Percentiles rank a stretch among this genome's conserved stretches.
phyloP scores from a whole-genome alignment of 352 stramenopile species.

The Phytophthora pistaciae region DNA sequence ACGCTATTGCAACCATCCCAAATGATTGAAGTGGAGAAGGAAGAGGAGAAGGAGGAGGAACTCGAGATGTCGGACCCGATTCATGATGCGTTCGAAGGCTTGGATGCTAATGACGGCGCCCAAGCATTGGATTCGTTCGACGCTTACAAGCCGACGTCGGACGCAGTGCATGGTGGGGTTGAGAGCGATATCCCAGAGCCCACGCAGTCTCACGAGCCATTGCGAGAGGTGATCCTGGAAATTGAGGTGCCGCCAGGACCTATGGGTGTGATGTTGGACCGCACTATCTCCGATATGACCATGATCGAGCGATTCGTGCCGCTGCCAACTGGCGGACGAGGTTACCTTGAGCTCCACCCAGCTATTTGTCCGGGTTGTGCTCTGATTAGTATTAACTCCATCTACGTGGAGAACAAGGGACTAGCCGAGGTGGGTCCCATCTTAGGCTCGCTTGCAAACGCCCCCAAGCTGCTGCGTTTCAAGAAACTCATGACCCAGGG shows the following conservation, averaged over 20 bases:
- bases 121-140: slow-evolving; percentile 50
- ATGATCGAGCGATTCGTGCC: slow-evolving; percentile 83
- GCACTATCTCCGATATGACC: slow-evolving; percentile 80
- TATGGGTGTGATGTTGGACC: slow-evolving; percentile 87
- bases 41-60: slow-evolving; percentile 42
- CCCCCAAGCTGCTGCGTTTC: slow-evolving; percentile 80
- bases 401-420: slow-evolving; percentile 76
- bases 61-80: slow-evolving; percentile 61
- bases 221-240: slow-evolving; percentile 85
- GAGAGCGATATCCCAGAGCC: slow-evolving; percentile 22
- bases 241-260: slow-evolving; percentile 81
- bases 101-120: slow-evolving; percentile 53
- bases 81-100: slow-evolving; percentile 85
- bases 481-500: slow-evolving; percentile 87
- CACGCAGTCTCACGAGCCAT: slow-evolving; percentile 47
- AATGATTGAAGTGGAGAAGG: slow-evolving; percentile 31
- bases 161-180: slow-evolving; percentile 16
- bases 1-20: slow-evolving; percentile 39
- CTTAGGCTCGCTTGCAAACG: slow-evolving; percentile 59
- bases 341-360: slow-evolving; percentile 84
- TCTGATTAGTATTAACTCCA: slow-evolving; percentile 82
- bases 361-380: slow-evolving; percentile 82
- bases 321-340: slow-evolving; percentile 69
- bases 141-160: slow-evolving; percentile 42
- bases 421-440: slow-evolving; percentile 79